Evolutionary conservation across 495 filamentous ascomycete genomes (phyloP).

Genomic region (Alectoria sarmentosa): DNA sequence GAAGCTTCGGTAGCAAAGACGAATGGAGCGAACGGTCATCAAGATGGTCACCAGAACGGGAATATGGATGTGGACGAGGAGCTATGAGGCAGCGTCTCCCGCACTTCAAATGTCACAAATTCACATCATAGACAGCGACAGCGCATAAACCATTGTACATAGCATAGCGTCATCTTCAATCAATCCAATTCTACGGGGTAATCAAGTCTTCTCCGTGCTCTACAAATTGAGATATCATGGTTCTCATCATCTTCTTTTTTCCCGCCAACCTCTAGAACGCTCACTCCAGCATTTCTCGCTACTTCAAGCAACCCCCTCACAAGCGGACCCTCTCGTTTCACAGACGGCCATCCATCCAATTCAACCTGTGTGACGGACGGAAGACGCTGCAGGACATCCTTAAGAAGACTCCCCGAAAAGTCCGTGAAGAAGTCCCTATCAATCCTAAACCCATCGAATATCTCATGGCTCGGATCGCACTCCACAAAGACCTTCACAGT

Average conservation of each 20-base stretch:
- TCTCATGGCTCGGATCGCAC: conserved; percentile 64
- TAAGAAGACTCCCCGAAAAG: conserved; percentile 57
- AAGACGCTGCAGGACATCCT: conserved; percentile 50
- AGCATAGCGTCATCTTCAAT: conserved; percentile 5
- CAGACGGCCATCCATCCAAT: conserved; percentile 68
- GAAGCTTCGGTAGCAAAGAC: conserved; percentile 67
- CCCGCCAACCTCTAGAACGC: conserved; percentile 55
- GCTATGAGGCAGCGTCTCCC: conserved; percentile 32
- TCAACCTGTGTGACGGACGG: conserved; percentile 56
- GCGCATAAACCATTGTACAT: conserved; percentile 12
- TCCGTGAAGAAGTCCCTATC: conserved; percentile 65
- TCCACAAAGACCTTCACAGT: conserved; percentile 71
- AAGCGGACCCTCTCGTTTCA: conserved; percentile 60
- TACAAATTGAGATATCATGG: not conserved
- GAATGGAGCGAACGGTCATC: conserved; percentile 26
- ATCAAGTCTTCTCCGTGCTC: not conserved
- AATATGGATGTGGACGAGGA: conserved; percentile 57
- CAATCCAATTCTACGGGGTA: not conserved
- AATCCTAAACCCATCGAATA: conserved; percentile 66
- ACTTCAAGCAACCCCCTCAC: conserved; percentile 61
- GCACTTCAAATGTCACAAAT: conserved; percentile 19
- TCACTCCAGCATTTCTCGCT: conserved; percentile 41
- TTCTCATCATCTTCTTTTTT: conserved; percentile 55
- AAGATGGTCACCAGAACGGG: conserved; percentile 50
- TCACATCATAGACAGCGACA: conserved; percentile 22